Evolutionary conservation across 129 eudicot genomes (phyloP).

Genomic region (Glebionis coronaria): DNA sequence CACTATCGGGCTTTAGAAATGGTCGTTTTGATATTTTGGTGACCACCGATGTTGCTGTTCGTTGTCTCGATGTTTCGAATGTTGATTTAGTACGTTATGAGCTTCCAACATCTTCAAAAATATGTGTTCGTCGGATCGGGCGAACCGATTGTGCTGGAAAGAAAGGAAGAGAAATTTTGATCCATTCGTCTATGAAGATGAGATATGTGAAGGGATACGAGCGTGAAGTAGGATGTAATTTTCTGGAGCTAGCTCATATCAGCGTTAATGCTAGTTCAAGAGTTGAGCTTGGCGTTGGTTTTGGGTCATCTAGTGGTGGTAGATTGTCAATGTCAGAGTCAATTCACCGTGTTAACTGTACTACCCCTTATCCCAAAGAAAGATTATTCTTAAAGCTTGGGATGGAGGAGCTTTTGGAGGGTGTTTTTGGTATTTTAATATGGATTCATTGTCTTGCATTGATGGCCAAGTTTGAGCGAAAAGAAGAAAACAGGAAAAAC

Average conservation of each 20-base stretch:
- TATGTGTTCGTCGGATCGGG: constrained; percentile 86
- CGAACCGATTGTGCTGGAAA: constrained; percentile 98
- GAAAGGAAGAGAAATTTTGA: constrained; percentile 80
- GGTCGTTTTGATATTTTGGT: constrained; percentile 69
- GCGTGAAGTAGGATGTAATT: constrained; percentile 82
- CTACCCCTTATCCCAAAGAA: constrained; percentile 32
- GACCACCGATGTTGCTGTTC: constrained; percentile 98
- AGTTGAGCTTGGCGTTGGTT: constrained; percentile 34
- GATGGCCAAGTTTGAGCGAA: too few species aligned
- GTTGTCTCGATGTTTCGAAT: constrained; percentile 95
- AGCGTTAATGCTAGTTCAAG: constrained; percentile 44
- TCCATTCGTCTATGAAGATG: constrained; percentile 51
- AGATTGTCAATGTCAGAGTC: constrained; percentile 15
- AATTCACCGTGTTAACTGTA: constrained; percentile 13
- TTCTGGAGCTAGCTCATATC: constrained; percentile 65
- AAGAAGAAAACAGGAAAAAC: too few species aligned
- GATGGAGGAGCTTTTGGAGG: constrained; percentile 59
- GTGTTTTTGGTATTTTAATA: constrained; percentile 38
- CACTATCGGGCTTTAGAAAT: constrained; percentile 69
- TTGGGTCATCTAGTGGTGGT: constrained; percentile 34
- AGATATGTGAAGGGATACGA: constrained; percentile 72
- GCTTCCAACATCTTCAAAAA: constrained; percentile 71
- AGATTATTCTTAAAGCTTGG: constrained; percentile 77
- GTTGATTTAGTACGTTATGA: constrained; percentile 98
- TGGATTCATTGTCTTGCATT: too few species aligned